A percentile compares a stretch with the other conserved stretches of the same genome.
Evolutionary conservation across 169 alveolate genomes (phyloP).

Genomic region (Cryptosporidium tyzzeri): DNA sequence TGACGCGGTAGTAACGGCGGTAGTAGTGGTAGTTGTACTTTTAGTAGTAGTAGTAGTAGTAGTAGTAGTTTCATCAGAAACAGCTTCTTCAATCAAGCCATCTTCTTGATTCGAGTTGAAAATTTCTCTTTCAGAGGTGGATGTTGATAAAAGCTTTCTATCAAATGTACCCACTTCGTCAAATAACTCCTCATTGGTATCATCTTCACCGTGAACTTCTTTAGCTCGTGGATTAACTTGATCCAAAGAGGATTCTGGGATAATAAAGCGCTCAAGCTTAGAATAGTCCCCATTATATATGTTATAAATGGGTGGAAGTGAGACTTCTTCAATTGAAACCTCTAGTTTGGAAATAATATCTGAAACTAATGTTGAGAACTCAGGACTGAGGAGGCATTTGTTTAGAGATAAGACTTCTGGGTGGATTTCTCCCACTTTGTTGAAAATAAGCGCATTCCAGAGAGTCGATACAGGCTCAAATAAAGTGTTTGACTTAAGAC

Average conservation of each 20-base stretch:
- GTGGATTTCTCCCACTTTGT: conserved; percentile 22
- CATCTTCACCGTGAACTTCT: neutral
- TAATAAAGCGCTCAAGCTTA: neutral
- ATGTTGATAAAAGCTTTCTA: conserved; percentile 7
- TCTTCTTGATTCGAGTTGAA: neutral
- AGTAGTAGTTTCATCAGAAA: neutral
- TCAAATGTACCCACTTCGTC: neutral
- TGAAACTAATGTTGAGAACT: neutral
- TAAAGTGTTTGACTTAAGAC: conserved; percentile 34
- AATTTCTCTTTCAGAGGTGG: neutral
- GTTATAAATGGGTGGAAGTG: conserved; percentile 22
- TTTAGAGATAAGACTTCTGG: conserved; percentile 22
- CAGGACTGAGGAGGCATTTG: conserved; percentile 16
- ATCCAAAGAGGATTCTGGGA: neutral
- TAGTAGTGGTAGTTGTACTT: neutral
- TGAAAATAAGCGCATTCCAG: conserved; percentile 33
- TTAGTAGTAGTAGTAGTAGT: neutral
- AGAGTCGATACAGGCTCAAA: conserved; percentile 45
- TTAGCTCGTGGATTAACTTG: neutral
- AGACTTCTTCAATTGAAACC: conserved; percentile 1
- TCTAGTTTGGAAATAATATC: conserved; percentile 8
- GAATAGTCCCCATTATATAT: conserved; percentile 32
- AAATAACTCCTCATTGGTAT: neutral
- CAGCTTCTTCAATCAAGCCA: neutral
- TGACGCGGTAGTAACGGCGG: neutral